Base-by-base conservation (phyloP, 768 basidiomycete species). In the Mycena belliarum region DNA sequence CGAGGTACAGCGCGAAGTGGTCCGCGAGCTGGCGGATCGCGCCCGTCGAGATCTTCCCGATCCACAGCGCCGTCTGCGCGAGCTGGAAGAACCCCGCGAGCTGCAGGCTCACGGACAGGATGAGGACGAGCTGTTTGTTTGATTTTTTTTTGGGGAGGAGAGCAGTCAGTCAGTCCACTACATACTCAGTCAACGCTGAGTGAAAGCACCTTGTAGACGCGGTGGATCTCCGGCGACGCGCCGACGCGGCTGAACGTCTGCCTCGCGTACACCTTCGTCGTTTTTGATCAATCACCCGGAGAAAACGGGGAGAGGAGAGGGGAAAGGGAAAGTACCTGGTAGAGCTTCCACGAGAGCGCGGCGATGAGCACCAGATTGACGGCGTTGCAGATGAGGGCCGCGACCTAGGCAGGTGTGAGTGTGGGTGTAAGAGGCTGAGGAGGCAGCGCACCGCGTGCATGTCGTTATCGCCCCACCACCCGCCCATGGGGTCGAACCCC, bases 191-290 rank as follows among this genome's bases (percentile, higher is more conserved):
- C n/a, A n/a, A n/a, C n/a, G n/a, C n/a, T n/a, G 10, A 25, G 45
- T 4, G 38, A 42, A 42, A 24, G 11, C 53, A 80, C 83, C 73
- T 76, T 82, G 69, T 84, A 81, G 26, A 82, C 67, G 20, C 74
- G 70, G 59, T 76, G 74, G 20, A 85, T 72, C 42, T 63, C 64
- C 4, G 73, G 63, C 11, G 80, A 75, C 18, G 81, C 76, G 18
- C 82, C 82, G 40, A 84, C 79, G 6, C 78, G 77, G 45, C 73
- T 74, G 64, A 84, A 81, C 2, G 78, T 76, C 59, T 76, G 74
- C 4, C 63, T 72, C 15, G 75, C 69, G 61, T 82, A 85, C 8
- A 77, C 70, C 80, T 80, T 35, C n/a, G n/a, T n/a, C n/a, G n/a
- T n/a, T n/a, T n/a, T n/a, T n/a, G n/a, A n/a, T n/a, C n/a, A n/a